Percentiles rank a stretch among this genome's conserved stretches.
Evolutionary conservation across 1,284 basidiomycete genomes (phyloP).

Genomic region (Inonotus obliquus): DNA sequence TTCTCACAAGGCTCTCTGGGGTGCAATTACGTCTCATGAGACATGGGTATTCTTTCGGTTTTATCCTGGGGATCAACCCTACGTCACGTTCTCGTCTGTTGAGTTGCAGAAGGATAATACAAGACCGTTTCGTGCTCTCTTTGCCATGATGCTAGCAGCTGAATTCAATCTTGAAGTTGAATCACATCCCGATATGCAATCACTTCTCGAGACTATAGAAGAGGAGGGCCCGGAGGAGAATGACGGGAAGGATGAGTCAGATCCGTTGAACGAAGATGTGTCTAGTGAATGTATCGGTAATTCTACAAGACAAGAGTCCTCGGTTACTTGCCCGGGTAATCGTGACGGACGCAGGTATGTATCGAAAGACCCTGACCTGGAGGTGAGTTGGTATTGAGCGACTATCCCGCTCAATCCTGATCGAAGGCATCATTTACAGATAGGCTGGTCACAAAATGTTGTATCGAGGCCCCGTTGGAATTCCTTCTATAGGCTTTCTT

Average conservation of each 20-base stretch:
- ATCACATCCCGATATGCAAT: background rate
- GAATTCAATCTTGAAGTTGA: background rate
- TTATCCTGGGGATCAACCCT: background rate
- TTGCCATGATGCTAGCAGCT: background rate
- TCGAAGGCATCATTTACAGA: background rate
- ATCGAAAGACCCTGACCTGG: background rate
- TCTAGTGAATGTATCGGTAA: background rate
- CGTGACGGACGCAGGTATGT: background rate
- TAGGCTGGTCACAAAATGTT: background rate
- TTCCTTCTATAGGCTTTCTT: background rate
- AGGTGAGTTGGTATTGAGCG: background rate
- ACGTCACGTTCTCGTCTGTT: background rate
- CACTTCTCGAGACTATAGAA: background rate
- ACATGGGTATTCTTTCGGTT: background rate
- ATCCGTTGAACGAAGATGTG: background rate
- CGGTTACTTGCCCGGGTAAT: background rate
- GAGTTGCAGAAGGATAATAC: background rate
- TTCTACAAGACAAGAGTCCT: background rate
- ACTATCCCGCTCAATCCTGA: background rate
- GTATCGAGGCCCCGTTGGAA: background rate
- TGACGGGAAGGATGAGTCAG: background rate
- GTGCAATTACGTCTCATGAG: background rate
- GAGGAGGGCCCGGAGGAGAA: background rate
- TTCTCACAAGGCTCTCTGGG: background rate
- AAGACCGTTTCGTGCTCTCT: background rate